These are phyloP conservation scores for Lenzites betulinus DNA, from an alignment of 768 basidiomycete species.

Conservation along the genomic window DNA sequence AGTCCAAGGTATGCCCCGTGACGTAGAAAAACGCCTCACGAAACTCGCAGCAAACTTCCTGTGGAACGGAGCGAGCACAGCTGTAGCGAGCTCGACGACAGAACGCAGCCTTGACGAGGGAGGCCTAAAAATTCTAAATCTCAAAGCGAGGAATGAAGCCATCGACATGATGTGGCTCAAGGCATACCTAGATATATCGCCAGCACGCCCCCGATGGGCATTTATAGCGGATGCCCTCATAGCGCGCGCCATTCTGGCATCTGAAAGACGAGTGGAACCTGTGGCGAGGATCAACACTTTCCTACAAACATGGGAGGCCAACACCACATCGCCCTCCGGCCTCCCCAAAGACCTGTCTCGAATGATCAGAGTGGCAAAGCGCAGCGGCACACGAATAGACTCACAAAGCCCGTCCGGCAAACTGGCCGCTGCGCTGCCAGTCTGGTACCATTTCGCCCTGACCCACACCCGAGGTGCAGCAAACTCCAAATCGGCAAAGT, in stretches of 20 bases:
- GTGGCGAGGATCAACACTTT: no score
- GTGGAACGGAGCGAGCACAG: background rate
- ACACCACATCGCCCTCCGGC: background rate
- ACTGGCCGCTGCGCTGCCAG: background rate
- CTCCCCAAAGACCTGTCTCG: background rate
- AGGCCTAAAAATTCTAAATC: background rate
- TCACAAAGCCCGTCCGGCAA: background rate
- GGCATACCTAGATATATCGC: background rate
- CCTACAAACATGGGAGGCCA: conserved; percentile 7
- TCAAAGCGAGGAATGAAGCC: conserved; percentile 13
- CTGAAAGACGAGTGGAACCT: background rate
- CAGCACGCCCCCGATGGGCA: conserved; percentile 13
- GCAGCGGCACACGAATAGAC: background rate
- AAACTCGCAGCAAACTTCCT: background rate
- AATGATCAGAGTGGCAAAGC: background rate
- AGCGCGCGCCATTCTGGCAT: background rate
- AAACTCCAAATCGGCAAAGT: background rate
- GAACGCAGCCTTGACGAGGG: background rate
- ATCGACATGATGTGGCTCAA: conserved; percentile 21
- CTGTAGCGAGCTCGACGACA: background rate
- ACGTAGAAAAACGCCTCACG: background rate
- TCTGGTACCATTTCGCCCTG: background rate
- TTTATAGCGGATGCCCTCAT: conserved; percentile 11
- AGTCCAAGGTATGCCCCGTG: conserved; percentile 28
- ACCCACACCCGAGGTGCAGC: background rate